Conservation (phyloP, 176 grass and related monocot genomes). For the Calamus simplicifolius region DNA sequence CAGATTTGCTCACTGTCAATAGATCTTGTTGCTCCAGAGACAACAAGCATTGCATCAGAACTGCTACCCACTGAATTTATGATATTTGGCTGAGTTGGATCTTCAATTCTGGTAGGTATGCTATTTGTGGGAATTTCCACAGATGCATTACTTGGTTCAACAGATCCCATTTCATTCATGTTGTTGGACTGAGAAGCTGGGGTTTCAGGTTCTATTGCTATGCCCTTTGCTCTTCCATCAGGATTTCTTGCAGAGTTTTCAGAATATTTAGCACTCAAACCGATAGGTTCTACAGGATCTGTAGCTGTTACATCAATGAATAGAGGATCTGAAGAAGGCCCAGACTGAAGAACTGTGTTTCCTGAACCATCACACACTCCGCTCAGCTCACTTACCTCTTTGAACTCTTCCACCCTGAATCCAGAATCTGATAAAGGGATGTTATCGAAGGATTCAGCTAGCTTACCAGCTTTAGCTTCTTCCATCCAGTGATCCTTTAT, state of each 20-base stretch:
- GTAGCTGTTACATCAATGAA: no score
- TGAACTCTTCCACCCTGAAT: slow-evolving; percentile 65
- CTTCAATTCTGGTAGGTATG: slow-evolving; percentile 5
- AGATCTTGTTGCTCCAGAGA: slow-evolving; percentile 9
- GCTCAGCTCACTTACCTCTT: slow-evolving; percentile 20
- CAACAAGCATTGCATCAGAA: neutral
- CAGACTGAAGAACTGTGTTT: no score
- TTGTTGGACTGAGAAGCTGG: neutral
- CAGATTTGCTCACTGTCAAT: slow-evolving; percentile 17
- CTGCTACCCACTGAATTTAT: neutral
- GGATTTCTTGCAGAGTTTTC: neutral
- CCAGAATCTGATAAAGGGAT: slow-evolving; percentile 48
- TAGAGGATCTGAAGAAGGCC: no score
- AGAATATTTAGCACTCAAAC: slow-evolving; percentile 6
- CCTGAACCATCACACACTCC: neutral
- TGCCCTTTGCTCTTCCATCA: neutral
- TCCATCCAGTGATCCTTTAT: slow-evolving; percentile 48
- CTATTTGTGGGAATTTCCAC: neutral
- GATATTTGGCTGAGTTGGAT: neutral
- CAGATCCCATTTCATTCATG: slow-evolving; percentile 4
- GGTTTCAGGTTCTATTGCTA: neutral
- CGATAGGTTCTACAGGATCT: no score
- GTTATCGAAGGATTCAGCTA: slow-evolving; percentile 56
- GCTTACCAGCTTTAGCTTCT: slow-evolving; percentile 52
- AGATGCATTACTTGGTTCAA: neutral